Evolutionary conservation across 73 alveolate species (phyloP).

Genomic region (Paramecium primaurelia): DNA sequence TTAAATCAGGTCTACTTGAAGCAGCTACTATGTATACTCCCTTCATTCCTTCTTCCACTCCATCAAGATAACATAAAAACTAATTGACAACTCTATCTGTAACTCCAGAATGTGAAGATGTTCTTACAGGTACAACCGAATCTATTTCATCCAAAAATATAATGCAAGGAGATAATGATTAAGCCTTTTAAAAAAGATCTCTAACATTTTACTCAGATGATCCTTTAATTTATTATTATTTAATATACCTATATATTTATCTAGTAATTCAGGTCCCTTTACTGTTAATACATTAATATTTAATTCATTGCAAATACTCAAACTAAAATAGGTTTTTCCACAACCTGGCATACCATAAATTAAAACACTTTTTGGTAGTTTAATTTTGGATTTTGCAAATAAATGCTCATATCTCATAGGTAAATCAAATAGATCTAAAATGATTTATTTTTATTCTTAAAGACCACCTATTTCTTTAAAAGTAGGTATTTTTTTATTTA

Average conservation of each 20-base stretch:
- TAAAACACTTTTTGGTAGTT: constrained; percentile 71
- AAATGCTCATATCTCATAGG: constrained; percentile 63
- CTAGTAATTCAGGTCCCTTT: constrained; percentile 89
- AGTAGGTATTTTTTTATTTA: constrained; percentile 31
- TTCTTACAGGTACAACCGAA: constrained; percentile 84
- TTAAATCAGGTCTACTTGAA: constrained; percentile 86
- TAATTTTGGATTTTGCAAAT: constrained; percentile 63
- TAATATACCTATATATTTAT: constrained; percentile 83
- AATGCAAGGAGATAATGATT: constrained; percentile 75
- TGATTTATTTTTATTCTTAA: constrained; percentile 57
- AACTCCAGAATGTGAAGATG: constrained; percentile 77
- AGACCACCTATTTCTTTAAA: constrained; percentile 77
- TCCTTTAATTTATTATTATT: background rate
- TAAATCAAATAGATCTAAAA: constrained; percentile 74
- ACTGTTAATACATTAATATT: constrained; percentile 76
- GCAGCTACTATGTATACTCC: constrained; percentile 86
- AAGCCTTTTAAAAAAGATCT: constrained; percentile 83
- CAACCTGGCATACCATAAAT: constrained; percentile 94
- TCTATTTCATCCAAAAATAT: constrained; percentile 90
- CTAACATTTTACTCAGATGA: constrained; percentile 82
- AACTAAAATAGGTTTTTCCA: constrained; percentile 82
- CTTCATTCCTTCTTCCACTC: constrained; percentile 76
- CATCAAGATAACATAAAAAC: constrained; percentile 83
- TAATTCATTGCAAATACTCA: constrained; percentile 79
- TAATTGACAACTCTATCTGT: constrained; percentile 83